Percentiles rank a stretch among this genome's conserved stretches.
Conservation (phyloP, 768 basidiomycete genomes). For the Suillus sp. region DNA sequence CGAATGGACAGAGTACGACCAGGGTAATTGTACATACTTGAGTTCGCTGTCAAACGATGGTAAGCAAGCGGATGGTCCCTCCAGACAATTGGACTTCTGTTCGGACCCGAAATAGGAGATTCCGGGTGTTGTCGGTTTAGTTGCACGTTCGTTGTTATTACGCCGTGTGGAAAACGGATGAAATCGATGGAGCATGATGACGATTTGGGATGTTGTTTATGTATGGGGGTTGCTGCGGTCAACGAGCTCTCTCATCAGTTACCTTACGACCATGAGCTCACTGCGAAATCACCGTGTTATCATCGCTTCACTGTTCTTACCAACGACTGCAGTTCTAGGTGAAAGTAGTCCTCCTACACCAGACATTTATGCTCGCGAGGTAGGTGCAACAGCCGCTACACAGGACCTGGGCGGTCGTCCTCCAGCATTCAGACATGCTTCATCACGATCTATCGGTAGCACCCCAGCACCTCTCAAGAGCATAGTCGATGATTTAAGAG, state of each 20-base stretch:
- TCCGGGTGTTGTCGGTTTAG: background rate
- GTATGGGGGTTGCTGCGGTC: background rate
- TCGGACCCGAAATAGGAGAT: background rate
- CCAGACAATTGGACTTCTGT: too few species aligned
- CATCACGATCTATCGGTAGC: conserved; percentile 23
- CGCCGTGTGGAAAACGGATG: background rate
- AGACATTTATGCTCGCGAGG: conserved; percentile 31
- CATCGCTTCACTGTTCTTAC: conserved; percentile 85
- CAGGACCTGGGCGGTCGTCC: conserved; percentile 16
- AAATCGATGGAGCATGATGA: conserved; percentile 1
- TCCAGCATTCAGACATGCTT: conserved; percentile 23
- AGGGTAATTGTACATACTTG: too few species aligned
- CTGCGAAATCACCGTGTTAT: conserved; percentile 73
- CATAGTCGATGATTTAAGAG: conserved; percentile 82
- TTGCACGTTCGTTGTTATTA: conserved; percentile 3
- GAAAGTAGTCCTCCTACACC: conserved; percentile 56
- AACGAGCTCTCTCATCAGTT: background rate
- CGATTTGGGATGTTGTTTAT: background rate
- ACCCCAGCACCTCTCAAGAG: conserved; percentile 50
- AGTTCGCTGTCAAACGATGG: too few species aligned
- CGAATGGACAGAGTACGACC: too few species aligned
- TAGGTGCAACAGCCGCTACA: conserved; percentile 11
- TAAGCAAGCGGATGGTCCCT: too few species aligned
- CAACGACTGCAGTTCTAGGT: conserved; percentile 67
- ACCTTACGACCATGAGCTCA: conserved; percentile 55